Base-by-base conservation (phyloP, 108 stramenopile species). In the Cyclotella choctawhatcheeana region DNA sequence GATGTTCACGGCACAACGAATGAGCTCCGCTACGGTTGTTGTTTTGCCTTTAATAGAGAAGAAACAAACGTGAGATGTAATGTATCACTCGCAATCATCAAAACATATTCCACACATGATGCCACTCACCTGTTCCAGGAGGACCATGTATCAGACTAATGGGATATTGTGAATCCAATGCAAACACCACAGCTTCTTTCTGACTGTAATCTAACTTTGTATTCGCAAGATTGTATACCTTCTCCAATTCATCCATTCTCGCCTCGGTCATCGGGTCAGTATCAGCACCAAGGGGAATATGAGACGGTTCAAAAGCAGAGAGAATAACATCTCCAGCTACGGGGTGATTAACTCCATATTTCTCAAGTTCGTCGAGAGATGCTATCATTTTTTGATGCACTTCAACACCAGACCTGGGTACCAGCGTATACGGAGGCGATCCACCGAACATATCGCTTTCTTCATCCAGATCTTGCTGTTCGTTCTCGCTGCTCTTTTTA, bases 1-100 rank as follows among this genome's bases (percentile, higher is more conserved):
- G 5, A 63, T 44, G 32, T 82, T 76, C 2, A 96, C 95, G 24
- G 91, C 93, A 63, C 95, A 95, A 16, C 82, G 83, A 67, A 98
- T 93, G 44, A 98, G 72, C 69, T 97, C 96, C 6, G 94, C 92
- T 14, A 96, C 82, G 24, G 92, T 90, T 48, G 87, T 93, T 7
- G 95, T 93, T 62, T 92, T 96, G 5, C 93, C 91, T 54, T 80
- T 87, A 7, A 47, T 45, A 33, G 25, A 34, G 29, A 29, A 44
- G 31, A 2, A 29, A 27, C n/a, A n/a, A n/a, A n/a, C n/a, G n/a
- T n/a, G n/a, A n/a, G n/a, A n/a, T n/a, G n/a, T n/a, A n/a, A n/a
- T n/a, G n/a, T n/a, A n/a, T n/a, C n/a, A n/a, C n/a, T n/a, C n/a
- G n/a, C n/a, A n/a, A n/a, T n/a, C n/a, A n/a, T n/a, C n/a, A n/a